Base-by-base conservation (phyloP, 2,329 filamentous ascomycete species). In the Penicillium occitanis region DNA sequence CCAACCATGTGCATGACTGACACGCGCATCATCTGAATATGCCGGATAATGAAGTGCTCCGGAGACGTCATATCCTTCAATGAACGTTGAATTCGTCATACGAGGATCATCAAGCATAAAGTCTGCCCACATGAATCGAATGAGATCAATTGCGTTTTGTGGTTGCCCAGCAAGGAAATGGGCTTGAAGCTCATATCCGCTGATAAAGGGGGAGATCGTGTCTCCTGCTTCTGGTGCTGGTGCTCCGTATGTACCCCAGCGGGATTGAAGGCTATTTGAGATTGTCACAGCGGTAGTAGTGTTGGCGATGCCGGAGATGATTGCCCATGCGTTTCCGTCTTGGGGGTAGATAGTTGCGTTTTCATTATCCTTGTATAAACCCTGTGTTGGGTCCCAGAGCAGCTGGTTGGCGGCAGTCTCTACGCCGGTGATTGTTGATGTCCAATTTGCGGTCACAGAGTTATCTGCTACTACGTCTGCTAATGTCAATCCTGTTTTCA, bases 191-290 rank as follows among this genome's bases (percentile, higher is more conserved):
- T 82, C 81, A 68, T 82, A 82, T 42, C 75, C 74, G 5, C 73
- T 73, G 61, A 80, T 77, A 70, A 82, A 82, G 0, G 79, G 80
- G 0, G 76, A 79, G 25, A 83, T 73, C 4, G 80, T 79, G 44
- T 74, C 71, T 2, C 71, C 73, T 1, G 77, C 76, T 68, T 83
- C 80, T 0, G 78, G 78, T 1, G 81, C 78, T 3, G 80, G 81
- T 3, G 82, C 79, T n/a, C 82, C 82, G 68, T 80, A 80, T 19
- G 44, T 25, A 4, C 74, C 79, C 81, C 82, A 50, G 13, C 46
- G 46, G 3, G 46, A 50, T 50, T 22, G 22, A 7, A 50, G 46
- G 13, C 46, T 50, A 5, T 28, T 50, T 25, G 46, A 50, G 0
- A 50, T 28, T 14, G 22, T 28, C 11, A 50, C 46, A 5, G 46